These are phyloP conservation scores for Salix dunnii DNA, from an alignment of 345 rosid genomes.

Conservation along the genomic window DNA sequence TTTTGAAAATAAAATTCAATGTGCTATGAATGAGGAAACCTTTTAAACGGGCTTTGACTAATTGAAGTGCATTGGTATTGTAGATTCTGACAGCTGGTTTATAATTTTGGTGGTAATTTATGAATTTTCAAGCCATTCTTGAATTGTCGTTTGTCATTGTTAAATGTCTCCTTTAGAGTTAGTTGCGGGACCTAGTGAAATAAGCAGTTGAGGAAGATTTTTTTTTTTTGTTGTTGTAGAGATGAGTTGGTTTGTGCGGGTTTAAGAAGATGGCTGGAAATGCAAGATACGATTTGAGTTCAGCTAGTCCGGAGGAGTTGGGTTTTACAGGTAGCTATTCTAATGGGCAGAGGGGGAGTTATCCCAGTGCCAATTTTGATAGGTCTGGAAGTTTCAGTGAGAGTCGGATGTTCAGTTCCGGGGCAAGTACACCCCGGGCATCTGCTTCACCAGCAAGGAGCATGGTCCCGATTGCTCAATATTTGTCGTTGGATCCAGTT, in stretches of 20 bases:
- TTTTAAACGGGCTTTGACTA: neutral
- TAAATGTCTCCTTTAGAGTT: neutral
- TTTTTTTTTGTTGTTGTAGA: neutral
- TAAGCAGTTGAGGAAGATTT: neutral
- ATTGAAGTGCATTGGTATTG: conserved; percentile 11
- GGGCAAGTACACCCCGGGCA: conserved; percentile 31
- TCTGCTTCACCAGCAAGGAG: conserved; percentile 27
- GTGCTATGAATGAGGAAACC: conserved; percentile 1
- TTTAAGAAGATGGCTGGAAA: conserved; percentile 40
- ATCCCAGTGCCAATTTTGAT: conserved; percentile 33
- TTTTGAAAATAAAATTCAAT: neutral
- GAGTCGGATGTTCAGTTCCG: conserved; percentile 34
- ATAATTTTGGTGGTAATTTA: conserved; percentile 6
- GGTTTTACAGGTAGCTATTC: conserved; percentile 35
- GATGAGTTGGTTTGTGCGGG: conserved; percentile 7
- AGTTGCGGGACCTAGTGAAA: conserved; percentile 9
- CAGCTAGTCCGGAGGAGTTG: conserved; percentile 39
- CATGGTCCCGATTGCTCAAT: conserved; percentile 23
- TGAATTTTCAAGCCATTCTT: neutral
- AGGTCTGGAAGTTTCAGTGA: conserved; percentile 53
- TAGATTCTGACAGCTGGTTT: neutral
- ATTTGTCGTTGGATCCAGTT: conserved; percentile 43
- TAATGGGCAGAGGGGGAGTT: conserved; percentile 46
- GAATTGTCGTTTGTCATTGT: neutral
- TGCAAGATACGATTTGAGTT: conserved; percentile 42